Evolutionary conservation across 2,329 filamentous ascomycete species (phyloP), one percentile per base, ranked within the genome.

Genomic region (Byssothecium circinans): DNA sequence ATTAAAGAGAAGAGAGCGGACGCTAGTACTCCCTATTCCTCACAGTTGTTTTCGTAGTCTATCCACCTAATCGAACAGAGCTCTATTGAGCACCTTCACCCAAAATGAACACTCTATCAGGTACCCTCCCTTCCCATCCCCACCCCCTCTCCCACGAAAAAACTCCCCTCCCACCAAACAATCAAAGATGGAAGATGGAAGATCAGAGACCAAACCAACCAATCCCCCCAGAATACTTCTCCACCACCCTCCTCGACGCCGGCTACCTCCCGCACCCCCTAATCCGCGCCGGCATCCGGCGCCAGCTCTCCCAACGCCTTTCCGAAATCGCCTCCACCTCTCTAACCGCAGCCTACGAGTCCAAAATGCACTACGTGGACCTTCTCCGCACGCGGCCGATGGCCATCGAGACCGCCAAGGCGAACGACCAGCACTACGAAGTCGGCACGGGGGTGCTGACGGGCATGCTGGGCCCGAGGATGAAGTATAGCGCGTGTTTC

Each of bases 381-480:
- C 68, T 76, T 3, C 74, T 87, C n/a, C 77, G 82, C 17, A 74
- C 71, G 14, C 75, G 79, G 29, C 84, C 84, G 10, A 87, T 88
- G 53, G 86, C 85, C n/a, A 79, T 88, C 56, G 82, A 86, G 65
- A 87, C 84, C 1, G 77, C 75, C 3, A 73, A 77, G 2, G 85
- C 86, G 18, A 88, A 88, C 64, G 73, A 80, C 58, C 85, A 88
- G 75, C 85, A 88, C 68, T 88, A 89, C 62, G 85, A 88, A 70
- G 85, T 88, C 33, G 83, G 82, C 32, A 86, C 85, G 0, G 82
- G 81, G 3, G 81, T 88, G 19, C 68, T 88, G 33, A 69, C 72
- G 22, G 80, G 78, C 22, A 83, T 79, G 65, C 71, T 89, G 11
- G 86, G 86, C 0, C 82, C 83, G 3, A 74, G 84, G 45, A 88